Evolutionary conservation across 805 yeast species (phyloP), one percentile per base, ranked within the genome.

Genomic region (Monosporozyma servazzii): DNA sequence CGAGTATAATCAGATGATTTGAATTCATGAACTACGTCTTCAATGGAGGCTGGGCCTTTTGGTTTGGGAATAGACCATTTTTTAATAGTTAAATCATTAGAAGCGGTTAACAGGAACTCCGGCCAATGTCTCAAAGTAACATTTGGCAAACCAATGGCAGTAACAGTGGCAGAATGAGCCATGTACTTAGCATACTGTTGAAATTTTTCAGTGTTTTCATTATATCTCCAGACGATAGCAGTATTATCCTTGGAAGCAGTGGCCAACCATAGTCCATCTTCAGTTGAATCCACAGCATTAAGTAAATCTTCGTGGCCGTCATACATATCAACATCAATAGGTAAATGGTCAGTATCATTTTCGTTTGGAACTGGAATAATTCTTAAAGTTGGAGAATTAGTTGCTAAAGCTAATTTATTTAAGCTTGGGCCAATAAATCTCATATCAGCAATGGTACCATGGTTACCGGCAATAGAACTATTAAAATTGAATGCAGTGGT

Each of bases 371-470:
- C 36, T 56, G 84, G 82, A 33, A 90, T 77, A 13, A 93, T 68
- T 64, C 98, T 75, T 51, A 93, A 70, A 1, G 91, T 82, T 11
- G 96, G 95, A 0, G 98, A 87, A 67, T 93, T 93, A 3, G 98
- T 91, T 1, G 98, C 97, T 56, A 93, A 67, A 4, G 95, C 98
- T 45, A 91, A 66, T 37, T 75, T 69, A 45, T 75, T 65, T 30
- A 71, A 64, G 13, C 66, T 54, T 7, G 88, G 87, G 0, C 93
- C 93, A 31, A 82, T 84, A 61, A 81, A 84, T 57, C 81, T 79
- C 71, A 89, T 76, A 64, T 91, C 98, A 2, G 96, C 96, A 60
- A 93, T 82, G 25, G 93, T 91, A 52, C 97, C 98, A 69, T 91
- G 96, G 67, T 89, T 89, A 58, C 97, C 97, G 0, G 96, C 93